phyloP scores from a whole-genome alignment of 441 rosid species.

The Flueggea neowawraea region DNA sequence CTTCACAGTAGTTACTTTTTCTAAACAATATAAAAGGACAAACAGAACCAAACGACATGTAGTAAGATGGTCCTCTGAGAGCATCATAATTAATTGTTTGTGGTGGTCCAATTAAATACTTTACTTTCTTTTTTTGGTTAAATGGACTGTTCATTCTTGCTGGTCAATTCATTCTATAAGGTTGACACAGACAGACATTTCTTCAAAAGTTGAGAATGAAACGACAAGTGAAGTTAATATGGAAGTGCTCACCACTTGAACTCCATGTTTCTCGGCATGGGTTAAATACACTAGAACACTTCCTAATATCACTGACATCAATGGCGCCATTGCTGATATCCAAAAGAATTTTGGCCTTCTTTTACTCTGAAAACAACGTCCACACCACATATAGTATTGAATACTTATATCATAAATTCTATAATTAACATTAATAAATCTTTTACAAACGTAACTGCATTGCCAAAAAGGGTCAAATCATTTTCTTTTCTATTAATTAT shows the following conservation, averaged over 20 bases:
- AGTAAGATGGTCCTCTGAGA: not conserved
- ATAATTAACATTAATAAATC: too few relatives aligned
- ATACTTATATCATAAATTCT: too few relatives aligned
- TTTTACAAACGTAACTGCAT: too few relatives aligned
- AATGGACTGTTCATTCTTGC: not conserved
- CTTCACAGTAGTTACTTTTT: too few relatives aligned
- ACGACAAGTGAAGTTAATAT: not conserved
- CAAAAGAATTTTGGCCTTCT: conserved; percentile 73
- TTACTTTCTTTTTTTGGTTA: not conserved
- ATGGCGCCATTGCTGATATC: conserved; percentile 94
- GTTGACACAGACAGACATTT: not conserved
- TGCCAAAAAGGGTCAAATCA: too few relatives aligned
- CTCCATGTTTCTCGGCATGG: conserved; percentile 91
- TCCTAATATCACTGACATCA: conserved; percentile 80
- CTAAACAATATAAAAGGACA: not conserved
- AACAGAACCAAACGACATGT: not conserved
- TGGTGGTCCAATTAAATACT: conserved; percentile 14
- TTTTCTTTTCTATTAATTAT: too few relatives aligned
- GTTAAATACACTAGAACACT: conserved; percentile 77
- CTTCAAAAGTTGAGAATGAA: not conserved
- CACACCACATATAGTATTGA: not conserved
- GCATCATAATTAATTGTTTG: not conserved
- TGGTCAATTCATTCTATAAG: not conserved
- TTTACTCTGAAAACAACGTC: conserved; percentile 48
- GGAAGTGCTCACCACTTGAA: conserved; percentile 65